Evolutionary conservation across 2,329 filamentous ascomycete genomes (phyloP), one percentile per base, ranked within the genome.

Genomic region (Mycosphaerella sp.): DNA sequence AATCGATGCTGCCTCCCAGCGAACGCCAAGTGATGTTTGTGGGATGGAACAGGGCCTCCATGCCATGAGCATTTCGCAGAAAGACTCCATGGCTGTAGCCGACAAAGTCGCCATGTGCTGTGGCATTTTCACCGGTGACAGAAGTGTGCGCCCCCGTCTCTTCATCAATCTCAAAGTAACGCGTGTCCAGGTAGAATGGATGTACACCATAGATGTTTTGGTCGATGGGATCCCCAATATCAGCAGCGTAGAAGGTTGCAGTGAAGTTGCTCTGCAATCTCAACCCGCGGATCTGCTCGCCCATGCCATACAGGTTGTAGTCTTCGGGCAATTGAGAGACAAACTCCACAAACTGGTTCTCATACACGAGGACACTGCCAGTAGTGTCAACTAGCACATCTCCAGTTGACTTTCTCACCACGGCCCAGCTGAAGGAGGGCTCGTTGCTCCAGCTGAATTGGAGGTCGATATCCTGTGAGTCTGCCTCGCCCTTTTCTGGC

Each of bases 291-390:
- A 91, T 87, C 0, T 80, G 79, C 70, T 91, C 87, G 12, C 85
- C 86, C 29, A 91, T 73, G 1, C 87, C 87, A 57, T 89, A 66
- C 0, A 89, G 67, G 59, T 90, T 89, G 70, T 89, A 89, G 47
- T 86, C 79, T 55, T 85, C 77, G 0, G 86, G 86, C 11, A 89
- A 68, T 26, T 76, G 67, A 14, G 83, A 84, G 4, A 77, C 77
- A 60, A 91, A 85, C 62, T 90, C 87, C 41, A 90, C 80, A 68
- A 89, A 91, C 63, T 91, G 87, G 60, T 90, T 79, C 64, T 89
- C 85, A 63, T 82, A 91, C 0, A 91, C 80, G 11, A 91, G 70
- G 9, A 80, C 78, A 2, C 75, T 80, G 4, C 82, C 83, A 14
- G 75, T 70, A 0, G 86, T 89, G 9, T 80, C 79, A 66, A 89